Conservation (phyloP, 2,329 filamentous ascomycete species). For the Colletotrichum horii region DNA sequence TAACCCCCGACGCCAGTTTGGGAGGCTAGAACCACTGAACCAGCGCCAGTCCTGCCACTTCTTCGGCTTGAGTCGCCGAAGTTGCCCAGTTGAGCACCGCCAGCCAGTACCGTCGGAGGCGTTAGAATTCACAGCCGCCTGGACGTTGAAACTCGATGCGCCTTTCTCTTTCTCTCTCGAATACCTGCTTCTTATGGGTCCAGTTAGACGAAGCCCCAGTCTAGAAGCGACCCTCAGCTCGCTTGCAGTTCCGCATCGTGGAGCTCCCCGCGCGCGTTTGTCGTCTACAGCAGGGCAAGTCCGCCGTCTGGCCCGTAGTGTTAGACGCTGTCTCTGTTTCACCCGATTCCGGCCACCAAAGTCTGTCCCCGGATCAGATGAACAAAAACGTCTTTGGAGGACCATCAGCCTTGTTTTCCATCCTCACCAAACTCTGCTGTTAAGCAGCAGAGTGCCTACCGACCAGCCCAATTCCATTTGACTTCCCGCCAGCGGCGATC, state of each 20-base stretch:
- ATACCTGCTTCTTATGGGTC: not conserved
- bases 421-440: not conserved
- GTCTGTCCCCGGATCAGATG: not conserved
- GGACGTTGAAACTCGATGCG: not conserved
- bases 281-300: not conserved
- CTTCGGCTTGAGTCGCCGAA: not conserved
- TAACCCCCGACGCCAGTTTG: not conserved
- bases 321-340: not conserved
- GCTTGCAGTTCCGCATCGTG: not conserved
- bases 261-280: not conserved
- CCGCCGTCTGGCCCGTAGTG: not conserved
- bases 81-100: not conserved
- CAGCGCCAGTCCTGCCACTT: not conserved
- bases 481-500: not conserved
- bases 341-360: not conserved
- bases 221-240: not conserved
- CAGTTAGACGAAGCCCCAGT: not conserved
- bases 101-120: not conserved
- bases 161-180: not conserved
- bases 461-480: not conserved
- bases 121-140: not conserved
- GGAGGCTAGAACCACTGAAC: not conserved
- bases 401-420: not conserved
- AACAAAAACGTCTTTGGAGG: not conserved
- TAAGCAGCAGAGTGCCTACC: not conserved